Evolutionary conservation across 1,139 yeast genomes (phyloP).

Genomic region (Maudiozyma humilis): DNA sequence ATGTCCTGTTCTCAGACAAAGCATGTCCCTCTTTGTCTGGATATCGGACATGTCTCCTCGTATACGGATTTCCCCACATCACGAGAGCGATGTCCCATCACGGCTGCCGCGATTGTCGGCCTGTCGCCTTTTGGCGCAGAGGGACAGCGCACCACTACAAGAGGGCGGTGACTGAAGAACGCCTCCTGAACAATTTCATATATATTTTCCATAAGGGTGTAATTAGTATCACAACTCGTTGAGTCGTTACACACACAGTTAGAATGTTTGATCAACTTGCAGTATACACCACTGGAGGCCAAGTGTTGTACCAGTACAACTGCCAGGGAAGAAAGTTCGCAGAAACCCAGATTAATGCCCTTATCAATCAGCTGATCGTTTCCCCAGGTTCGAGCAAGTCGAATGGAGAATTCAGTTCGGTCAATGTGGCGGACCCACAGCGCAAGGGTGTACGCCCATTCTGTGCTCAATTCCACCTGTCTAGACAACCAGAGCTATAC

Average conservation of each 20-base stretch:
- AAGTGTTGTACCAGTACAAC: conserved; percentile 44
- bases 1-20: too few relatives aligned
- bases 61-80: too few relatives aligned
- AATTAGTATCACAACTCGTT: background rate
- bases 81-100: too few relatives aligned
- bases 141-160: too few relatives aligned
- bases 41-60: too few relatives aligned
- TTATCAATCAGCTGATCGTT: conserved; percentile 34
- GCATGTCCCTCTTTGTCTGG: too few relatives aligned
- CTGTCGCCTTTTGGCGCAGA: too few relatives aligned
- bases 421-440: conserved; percentile 22
- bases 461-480: conserved; percentile 24
- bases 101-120: too few relatives aligned
- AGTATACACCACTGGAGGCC: conserved; percentile 50
- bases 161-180: too few relatives aligned
- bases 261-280: conserved; percentile 49
- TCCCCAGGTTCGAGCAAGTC: conserved; percentile 26
- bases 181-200: too few relatives aligned
- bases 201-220: too few relatives aligned
- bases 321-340: conserved; percentile 40
- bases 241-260: background rate
- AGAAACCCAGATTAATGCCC: conserved; percentile 44
- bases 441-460: conserved; percentile 30
- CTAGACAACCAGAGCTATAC: conserved; percentile 28
- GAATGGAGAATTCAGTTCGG: conserved; percentile 27